These are phyloP conservation scores for Diaporthe sp. DNA, from an alignment of 2,329 filamentous ascomycete genomes.

Conservation along the genomic window DNA sequence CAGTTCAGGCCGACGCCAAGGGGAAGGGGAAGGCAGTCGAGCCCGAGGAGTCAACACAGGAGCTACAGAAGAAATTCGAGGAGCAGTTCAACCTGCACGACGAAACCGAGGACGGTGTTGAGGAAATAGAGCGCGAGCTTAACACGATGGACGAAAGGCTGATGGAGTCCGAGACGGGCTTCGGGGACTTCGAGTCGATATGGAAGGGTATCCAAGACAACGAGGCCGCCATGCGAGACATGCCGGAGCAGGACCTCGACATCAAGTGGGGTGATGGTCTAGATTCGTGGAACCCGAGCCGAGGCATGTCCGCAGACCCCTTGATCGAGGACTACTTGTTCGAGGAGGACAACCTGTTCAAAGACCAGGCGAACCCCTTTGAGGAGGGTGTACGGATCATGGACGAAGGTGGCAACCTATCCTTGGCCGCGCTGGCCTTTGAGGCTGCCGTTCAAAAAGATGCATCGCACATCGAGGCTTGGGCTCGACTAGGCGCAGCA, in stretches of 20 bases:
- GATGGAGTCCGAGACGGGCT: conserved; percentile 77
- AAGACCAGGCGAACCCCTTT: conserved; percentile 83
- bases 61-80: conserved; percentile 57
- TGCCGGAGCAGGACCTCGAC: conserved; percentile 73
- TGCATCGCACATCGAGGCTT: conserved; percentile 87
- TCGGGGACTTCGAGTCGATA: conserved; percentile 90
- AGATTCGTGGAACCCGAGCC: conserved; percentile 77
- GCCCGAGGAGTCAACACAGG: conserved; percentile 80
- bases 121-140: conserved; percentile 85
- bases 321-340: conserved; percentile 92
- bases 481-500: conserved; percentile 90
- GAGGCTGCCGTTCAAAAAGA: conserved; percentile 95
- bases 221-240: conserved; percentile 74
- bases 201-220: conserved; percentile 86
- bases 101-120: conserved; percentile 62
- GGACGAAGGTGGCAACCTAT: conserved; percentile 92
- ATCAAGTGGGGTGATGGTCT: conserved; percentile 55
- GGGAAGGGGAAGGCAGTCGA: conserved; percentile 95
- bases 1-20: conserved; percentile 61
- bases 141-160: conserved; percentile 80
- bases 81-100: conserved; percentile 56
- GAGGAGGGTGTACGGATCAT: conserved; percentile 94
- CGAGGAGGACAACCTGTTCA: conserved; percentile 93
- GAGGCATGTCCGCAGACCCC: conserved; percentile 75
- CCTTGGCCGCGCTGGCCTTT: conserved; percentile 91